These are phyloP conservation scores for Curvularia sp. DNA, from an alignment of 2,329 filamentous ascomycete genomes.

Conservation along the genomic window DNA sequence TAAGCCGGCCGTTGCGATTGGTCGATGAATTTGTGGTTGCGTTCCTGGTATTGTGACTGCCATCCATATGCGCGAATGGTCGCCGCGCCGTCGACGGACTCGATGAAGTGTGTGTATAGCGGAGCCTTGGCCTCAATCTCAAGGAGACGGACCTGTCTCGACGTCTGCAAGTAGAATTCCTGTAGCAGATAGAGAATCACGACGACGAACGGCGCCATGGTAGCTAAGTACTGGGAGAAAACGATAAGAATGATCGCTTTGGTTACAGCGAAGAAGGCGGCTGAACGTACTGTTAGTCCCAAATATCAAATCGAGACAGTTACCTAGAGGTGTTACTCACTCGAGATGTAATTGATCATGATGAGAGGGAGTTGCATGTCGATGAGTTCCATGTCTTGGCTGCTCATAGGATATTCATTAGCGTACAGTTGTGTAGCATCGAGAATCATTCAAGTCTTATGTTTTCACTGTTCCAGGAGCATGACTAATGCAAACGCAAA, in stretches of 20 bases:
- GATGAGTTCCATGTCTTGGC: constrained; percentile 3
- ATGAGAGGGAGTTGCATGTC: constrained; percentile 1
- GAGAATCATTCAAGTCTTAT: background rate
- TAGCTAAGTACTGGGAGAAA: background rate
- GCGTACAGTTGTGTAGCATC: background rate
- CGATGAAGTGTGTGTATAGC: background rate
- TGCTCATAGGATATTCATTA: background rate
- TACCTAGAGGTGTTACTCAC: background rate
- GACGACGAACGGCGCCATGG: background rate
- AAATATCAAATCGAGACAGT: background rate
- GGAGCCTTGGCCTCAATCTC: background rate
- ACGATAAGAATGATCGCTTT: background rate
- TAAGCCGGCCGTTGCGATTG: background rate
- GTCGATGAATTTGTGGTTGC: background rate
- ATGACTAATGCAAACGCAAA: too few species aligned
- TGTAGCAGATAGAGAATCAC: background rate
- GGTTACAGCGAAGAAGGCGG: background rate
- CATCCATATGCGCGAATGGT: background rate
- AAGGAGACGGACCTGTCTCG: background rate
- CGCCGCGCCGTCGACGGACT: background rate
- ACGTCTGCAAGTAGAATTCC: background rate
- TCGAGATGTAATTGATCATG: background rate
- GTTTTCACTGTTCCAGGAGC: background rate
- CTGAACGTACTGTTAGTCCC: background rate
- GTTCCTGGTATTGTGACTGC: background rate